phyloP scores from a whole-genome alignment of 1,139 yeast species.

The Magnusiomyces suaveolens region DNA sequence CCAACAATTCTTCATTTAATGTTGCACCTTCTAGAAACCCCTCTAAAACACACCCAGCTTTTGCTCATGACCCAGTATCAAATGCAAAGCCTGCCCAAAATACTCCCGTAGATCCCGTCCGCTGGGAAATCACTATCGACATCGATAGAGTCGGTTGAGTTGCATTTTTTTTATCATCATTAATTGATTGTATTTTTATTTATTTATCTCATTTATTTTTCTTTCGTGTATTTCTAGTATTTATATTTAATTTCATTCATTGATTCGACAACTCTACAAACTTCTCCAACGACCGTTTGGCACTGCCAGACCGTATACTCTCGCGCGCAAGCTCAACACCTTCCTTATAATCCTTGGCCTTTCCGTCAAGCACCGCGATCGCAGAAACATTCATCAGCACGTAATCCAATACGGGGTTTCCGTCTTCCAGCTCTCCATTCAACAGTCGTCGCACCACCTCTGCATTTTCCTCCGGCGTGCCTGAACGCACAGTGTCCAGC shows the following conservation, averaged over 20 bases:
- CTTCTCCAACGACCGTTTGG: slow-evolving; percentile 46
- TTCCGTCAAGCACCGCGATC: slow-evolving; percentile 67
- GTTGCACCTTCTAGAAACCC: no score
- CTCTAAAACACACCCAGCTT: no score
- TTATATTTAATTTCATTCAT: not conserved
- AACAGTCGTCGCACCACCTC: slow-evolving; percentile 47
- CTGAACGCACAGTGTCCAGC: slow-evolving; percentile 59
- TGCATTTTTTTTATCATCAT: no score
- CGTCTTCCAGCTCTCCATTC: slow-evolving; percentile 41
- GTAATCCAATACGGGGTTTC: slow-evolving; percentile 71
- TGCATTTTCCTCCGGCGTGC: slow-evolving; percentile 85
- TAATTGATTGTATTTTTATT: no score
- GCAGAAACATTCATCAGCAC: slow-evolving; percentile 83
- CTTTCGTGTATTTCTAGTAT: no score
- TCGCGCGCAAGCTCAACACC: slow-evolving; percentile 70
- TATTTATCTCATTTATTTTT: no score
- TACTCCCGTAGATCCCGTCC: slow-evolving; percentile 6
- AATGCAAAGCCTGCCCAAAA: slow-evolving; percentile 4
- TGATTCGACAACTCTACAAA: slow-evolving; percentile 40
- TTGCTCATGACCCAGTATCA: slow-evolving; percentile 2
- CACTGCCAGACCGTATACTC: slow-evolving; percentile 58
- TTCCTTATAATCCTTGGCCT: slow-evolving; percentile 54
- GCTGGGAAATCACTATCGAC: slow-evolving; percentile 37
- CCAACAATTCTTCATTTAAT: no score
- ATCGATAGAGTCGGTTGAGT: no score